Conservation (phyloP, 768 basidiomycete species). For the Leucosporidium scottii region DNA sequence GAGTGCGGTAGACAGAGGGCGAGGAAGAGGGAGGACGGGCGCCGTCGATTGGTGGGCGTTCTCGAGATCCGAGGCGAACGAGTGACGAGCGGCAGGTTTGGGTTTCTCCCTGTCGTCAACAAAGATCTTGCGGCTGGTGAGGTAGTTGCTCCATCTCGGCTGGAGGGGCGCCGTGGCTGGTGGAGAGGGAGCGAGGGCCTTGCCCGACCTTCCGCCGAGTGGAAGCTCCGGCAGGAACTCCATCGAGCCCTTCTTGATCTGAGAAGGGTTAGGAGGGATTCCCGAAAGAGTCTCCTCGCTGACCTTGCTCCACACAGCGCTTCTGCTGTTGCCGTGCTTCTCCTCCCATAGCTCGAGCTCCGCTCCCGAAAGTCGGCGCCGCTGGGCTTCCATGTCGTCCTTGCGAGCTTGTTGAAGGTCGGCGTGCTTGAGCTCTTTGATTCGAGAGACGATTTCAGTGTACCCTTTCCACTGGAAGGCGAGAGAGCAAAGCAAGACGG, state of each 20-base stretch:
- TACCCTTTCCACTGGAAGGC: conserved; percentile 86
- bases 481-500: conserved; percentile 73
- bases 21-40: conserved; percentile 3
- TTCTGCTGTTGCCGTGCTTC: conserved; percentile 60
- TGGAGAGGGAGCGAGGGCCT: background rate
- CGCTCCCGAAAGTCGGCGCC: conserved; percentile 62
- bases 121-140: conserved; percentile 11
- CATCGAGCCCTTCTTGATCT: background rate
- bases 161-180: background rate
- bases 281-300: background rate
- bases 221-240: conserved; percentile 24
- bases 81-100: background rate
- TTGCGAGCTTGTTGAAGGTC: conserved; percentile 66
- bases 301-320: background rate
- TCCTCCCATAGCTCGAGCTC: conserved; percentile 79
- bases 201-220: background rate
- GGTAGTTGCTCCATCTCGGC: conserved; percentile 17
- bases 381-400: conserved; percentile 65
- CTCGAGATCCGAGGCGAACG: conserved; percentile 8
- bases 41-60: background rate
- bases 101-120: conserved; percentile 1
- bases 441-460: conserved; percentile 51
- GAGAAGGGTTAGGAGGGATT: background rate
- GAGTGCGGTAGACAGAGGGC: background rate
- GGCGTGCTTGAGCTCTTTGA: conserved; percentile 52